Base-by-base conservation (phyloP, 148 eudicot species). In the Pharnaceum exiguum region DNA sequence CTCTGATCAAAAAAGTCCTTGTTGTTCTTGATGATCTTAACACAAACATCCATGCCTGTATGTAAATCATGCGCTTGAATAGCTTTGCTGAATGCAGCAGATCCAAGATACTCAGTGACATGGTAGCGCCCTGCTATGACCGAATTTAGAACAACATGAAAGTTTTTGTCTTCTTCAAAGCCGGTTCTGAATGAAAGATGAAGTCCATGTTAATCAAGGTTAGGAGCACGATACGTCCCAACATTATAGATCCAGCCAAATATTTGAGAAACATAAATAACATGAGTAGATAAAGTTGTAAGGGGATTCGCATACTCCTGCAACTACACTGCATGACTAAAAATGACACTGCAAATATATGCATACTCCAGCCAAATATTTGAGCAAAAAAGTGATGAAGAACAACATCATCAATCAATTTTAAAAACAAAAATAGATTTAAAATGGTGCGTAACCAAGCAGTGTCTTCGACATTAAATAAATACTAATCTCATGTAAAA, bases 1-100 rank as follows among this genome's bases (percentile, higher is more conserved):
- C 98, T 93, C 77, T 93, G 98, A 71, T 93, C 98, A 74, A 93
- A 93, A 69, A 93, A 93, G 77, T 93, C 98, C 65, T 93, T 93
- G 75, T 93, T 93, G 69, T 93, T 93, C 76, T 93, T 93, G 63
- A 93, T 93, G 66, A 93, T 85, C 77, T 93, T 93, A 62, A 93
- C 86, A 68, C 98, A 93, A 21, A 93, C 98, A 79, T 93, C 98
- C 98, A 93, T 88, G 72, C 98, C 96, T 24, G 95, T 85, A 71
- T 93, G 98, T 59, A 93, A 80, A 62, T 93, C 98, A 71, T 88
- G 98, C 23, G 98, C 98, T 78, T 93, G 98, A 69, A 93, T 85
- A 76, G 98, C 98, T 81, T 93, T 88, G 73, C 98, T 93, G 73
- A 93, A 93, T 39, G 98, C 98, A 66, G 98, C 98, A 45, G 98